Evolutionary conservation across 1,284 basidiomycete genomes (phyloP).

Genomic region (Neonothopanus nambi): DNA sequence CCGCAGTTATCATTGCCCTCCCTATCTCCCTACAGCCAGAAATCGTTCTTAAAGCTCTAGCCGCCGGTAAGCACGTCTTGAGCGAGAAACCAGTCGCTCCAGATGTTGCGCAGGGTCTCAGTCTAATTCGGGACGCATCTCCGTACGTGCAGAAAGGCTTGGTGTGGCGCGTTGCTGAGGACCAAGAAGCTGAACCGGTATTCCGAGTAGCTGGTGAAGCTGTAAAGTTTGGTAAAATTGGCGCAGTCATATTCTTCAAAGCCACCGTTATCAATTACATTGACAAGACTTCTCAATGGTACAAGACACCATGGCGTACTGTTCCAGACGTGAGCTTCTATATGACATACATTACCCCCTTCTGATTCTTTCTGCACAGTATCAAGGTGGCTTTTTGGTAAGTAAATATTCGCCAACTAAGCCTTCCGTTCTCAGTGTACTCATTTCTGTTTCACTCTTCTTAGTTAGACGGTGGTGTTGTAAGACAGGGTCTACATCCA

Average conservation of each 20-base stretch:
- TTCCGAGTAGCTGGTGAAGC: constrained; percentile 52
- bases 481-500: constrained; percentile 35
- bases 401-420: constrained; percentile 25
- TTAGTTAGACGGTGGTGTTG: constrained; percentile 71
- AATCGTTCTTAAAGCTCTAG: constrained; percentile 60
- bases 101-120: constrained; percentile 62
- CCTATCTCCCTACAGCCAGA: constrained; percentile 77
- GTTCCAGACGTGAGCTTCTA: constrained; percentile 64
- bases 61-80: constrained; percentile 82
- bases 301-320: constrained; percentile 81
- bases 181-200: constrained; percentile 73
- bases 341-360: not conserved
- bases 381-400: constrained; percentile 81
- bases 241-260: constrained; percentile 64
- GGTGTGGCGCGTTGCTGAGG: constrained; percentile 86
- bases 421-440: not conserved
- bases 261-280: constrained; percentile 56
- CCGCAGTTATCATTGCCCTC: constrained; percentile 73
- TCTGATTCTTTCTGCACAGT: constrained; percentile 41
- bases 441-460: not conserved
- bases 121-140: constrained; percentile 49
- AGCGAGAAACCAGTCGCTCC: constrained; percentile 86
- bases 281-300: constrained; percentile 67
- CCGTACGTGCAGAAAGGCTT: constrained; percentile 53
- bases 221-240: constrained; percentile 60